Evolutionary conservation across 768 basidiomycete genomes (phyloP), one percentile per base, ranked within the genome.

Genomic region (Tulasnella calospora): DNA sequence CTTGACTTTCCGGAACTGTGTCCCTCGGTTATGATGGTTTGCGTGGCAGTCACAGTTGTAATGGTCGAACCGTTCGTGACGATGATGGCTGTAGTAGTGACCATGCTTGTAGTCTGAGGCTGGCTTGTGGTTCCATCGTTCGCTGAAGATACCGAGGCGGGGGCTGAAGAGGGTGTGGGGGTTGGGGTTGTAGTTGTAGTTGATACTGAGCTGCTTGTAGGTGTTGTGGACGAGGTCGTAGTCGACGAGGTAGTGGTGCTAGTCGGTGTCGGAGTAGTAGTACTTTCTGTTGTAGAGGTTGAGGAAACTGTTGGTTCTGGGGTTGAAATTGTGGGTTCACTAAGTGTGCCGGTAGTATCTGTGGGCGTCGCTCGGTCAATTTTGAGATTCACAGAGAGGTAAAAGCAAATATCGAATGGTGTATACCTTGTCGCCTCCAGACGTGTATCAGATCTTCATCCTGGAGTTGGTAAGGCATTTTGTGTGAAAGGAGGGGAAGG

Each of bases 21-120:
- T 10, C 23, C 36, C 23, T 0, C 17, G 27, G 55, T n/a, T 30
- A 57, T 47, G 21, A 47, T 36, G 23, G 67, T 38, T 30, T 36
- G 40, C 21, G 76, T 77, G 30, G 76, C 57, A 19, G 51, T 38
- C 35, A 77, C 67, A 19, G 76, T 67, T 41, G 76, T 77, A 35
- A 69, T 23, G 13, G 67, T 70, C 5, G 30, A 47, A n/a, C 76
- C 76, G 33, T 77, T 77, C 57, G 57, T 69, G 0, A 70, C 46
- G 19, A 70, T 10, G 21, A 77, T 67, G 40, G 67, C 38, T 21
- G 67, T 38, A 21, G 67, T 40, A 15, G 67, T 3, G 35, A 61
- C 67, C 27, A 44, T 35, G 51, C 51, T 70, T 13, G 57, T 77
- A n/a, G 13, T 71, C 61, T 0, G 8, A 33, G 61, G 4, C 35